Evolutionary conservation across 768 basidiomycete species (phyloP), one percentile per base, ranked within the genome.

Genomic region (Paxillus rubicundulus): DNA sequence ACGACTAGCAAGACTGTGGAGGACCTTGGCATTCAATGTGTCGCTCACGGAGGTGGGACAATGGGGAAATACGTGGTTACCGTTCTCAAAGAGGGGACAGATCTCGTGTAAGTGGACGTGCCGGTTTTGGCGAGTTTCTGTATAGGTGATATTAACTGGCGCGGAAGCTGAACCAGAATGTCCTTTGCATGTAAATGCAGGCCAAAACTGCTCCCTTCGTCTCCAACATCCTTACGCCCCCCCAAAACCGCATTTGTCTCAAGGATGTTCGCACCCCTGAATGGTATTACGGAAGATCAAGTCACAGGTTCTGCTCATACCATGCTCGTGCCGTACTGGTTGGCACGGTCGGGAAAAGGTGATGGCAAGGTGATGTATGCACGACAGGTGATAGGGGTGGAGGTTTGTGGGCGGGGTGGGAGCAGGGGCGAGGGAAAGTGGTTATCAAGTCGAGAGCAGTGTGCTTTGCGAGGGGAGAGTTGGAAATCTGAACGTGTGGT

Each of bases 261-360:
- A 7, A 72, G 81, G 3, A 77, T 81, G 72, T 80, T 82, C 56
- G 67, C 76, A 9, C 78, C 77, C 12, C 45, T 49, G 1, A 34
- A 55, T 10, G 50, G 47, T 60, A 65, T 36, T 9, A 67, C 66
- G 2, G 79, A 82, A 63, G 80, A 82, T 53, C 71, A 67, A 21
- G 80, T 81, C 5, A 81, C 78, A 52, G 81, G 80, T 8, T 76
- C 78, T 34, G 78, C 80, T 1, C 81, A 82, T 56, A 73, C 74
- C 43, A 44, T 81, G 41, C 49, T 78, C 21, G 69, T 57, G 1
- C 78, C 79, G 2, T 81, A 82, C 53, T 82, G 80, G 79, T 67
- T 67, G 32, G 52, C 53, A 17, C 76, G 77, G 52, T 62, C 66
- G 4, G 67, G 59, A 0, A 63, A 77, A 16, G 38, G 55, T 8